Base-by-base conservation (phyloP, 1,284 basidiomycete genomes). In the Earliella scabrosa region DNA sequence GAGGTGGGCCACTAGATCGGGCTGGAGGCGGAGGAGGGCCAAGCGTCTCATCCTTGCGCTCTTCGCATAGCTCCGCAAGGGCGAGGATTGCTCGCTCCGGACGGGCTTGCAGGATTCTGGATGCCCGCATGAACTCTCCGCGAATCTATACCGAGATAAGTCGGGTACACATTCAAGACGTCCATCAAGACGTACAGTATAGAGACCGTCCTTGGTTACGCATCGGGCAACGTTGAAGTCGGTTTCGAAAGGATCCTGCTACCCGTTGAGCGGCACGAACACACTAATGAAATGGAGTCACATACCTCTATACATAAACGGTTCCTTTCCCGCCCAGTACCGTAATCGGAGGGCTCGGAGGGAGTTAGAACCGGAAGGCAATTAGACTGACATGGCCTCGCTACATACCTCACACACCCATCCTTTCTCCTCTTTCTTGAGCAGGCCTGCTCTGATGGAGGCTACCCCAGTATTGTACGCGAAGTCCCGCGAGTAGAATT, bases 101-200 rank as follows among this genome's bases (percentile, higher is more conserved):
- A 10, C 92, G 86, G 63, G 80, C 75, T 3, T 87, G 81, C 29
- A 96, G 77, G 52, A 96, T 92, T 45, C 95, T 85, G 26, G 90
- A 89, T 10, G 96, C 97, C 36, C 97, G 89, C 93, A 98, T 98
- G 72, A 98, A 97, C 77, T 98, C 97, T 47, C 97, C 97, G 9
- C 97, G 94, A 67, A 99, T 97, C 93, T 96, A 63, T n/a, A 51
- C 45, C 18, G 18, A 24, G 10, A 40, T 11, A 27, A 26, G 32
- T 6, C 27, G 27, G 18, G 14, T 24, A 35, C n/a, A 18, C 11
- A 47, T 47, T 29, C 1, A 56, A 39, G 38, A 45, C 14, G 32
- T n/a, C 9, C 21, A 36, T 4, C 20, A 41, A 16, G 10, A 77
- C 83, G 68, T 63, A 95, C 93, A 40, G 93, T 94, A 71, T 98